Conservation (phyloP, 352 stramenopile genomes). For the Globisporangium uncinulatum region DNA sequence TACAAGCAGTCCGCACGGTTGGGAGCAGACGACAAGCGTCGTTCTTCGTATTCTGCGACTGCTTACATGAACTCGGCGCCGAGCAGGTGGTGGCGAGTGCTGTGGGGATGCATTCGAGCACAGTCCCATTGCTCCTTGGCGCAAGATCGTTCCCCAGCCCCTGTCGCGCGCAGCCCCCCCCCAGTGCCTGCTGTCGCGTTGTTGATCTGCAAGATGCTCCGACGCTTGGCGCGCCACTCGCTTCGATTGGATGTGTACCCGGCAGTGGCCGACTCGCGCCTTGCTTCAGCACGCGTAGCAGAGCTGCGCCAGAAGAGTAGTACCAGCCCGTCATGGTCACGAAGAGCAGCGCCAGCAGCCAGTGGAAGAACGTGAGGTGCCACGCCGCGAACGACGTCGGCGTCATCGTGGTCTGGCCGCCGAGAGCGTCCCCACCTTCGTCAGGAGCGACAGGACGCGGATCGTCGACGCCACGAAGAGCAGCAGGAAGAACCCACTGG, state of each 20-base stretch:
- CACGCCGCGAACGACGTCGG: constrained; percentile 35
- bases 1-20: background rate
- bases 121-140: constrained; percentile 59
- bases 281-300: constrained; percentile 81
- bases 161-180: constrained; percentile 54
- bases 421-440: constrained; percentile 51
- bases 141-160: constrained; percentile 66
- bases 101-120: constrained; percentile 34
- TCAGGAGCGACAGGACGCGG: constrained; percentile 51
- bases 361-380: constrained; percentile 58
- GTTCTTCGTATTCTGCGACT: constrained; percentile 59
- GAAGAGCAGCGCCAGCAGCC: constrained; percentile 78
- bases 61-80: constrained; percentile 49
- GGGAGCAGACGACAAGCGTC: constrained; percentile 34
- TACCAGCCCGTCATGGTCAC: constrained; percentile 78
- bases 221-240: constrained; percentile 52
- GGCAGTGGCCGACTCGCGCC: constrained; percentile 53
- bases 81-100: constrained; percentile 34
- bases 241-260: constrained; percentile 76
- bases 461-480: constrained; percentile 64
- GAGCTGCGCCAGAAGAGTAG: constrained; percentile 82
- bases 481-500: constrained; percentile 62
- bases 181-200: constrained; percentile 40
- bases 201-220: constrained; percentile 51
- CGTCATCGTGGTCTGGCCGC: constrained; percentile 24